Percentiles rank a stretch among this genome's conserved stretches.
These are phyloP conservation scores for Drechslerella coelobrocha DNA, from an alignment of 2,329 filamentous ascomycete genomes.

Conservation along the genomic window DNA sequence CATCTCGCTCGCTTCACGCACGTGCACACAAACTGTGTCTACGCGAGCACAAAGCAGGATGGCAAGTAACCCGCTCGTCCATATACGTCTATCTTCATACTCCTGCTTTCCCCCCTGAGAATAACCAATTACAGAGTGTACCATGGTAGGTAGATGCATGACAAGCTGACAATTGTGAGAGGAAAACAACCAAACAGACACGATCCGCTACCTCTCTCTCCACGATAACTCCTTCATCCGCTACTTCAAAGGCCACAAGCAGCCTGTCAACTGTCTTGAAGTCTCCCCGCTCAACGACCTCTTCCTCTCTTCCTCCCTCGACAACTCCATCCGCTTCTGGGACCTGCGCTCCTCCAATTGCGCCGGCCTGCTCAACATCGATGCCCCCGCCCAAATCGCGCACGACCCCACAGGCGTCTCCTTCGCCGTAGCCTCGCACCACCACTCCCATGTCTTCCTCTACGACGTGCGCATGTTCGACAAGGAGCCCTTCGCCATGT, in stretches of 20 bases:
- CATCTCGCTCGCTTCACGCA: slow-evolving; percentile 95
- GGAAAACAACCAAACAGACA: slow-evolving; percentile 66
- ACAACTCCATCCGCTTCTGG: slow-evolving; percentile 92
- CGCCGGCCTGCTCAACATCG: slow-evolving; percentile 79
- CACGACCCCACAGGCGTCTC: slow-evolving; percentile 92
- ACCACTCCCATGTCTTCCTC: slow-evolving; percentile 78
- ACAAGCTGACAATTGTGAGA: too few species aligned
- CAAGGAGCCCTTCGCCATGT: slow-evolving; percentile 83
- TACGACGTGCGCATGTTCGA: slow-evolving; percentile 96
- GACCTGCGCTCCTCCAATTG: slow-evolving; percentile 80
- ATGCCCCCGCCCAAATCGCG: slow-evolving; percentile 79
- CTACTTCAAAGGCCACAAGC: slow-evolving; percentile 92
- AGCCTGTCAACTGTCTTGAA: slow-evolving; percentile 79
- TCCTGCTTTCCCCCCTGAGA: neutral
- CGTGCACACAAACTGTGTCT: slow-evolving; percentile 86
- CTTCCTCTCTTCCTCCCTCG: slow-evolving; percentile 88
- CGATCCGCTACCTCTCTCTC: slow-evolving; percentile 82
- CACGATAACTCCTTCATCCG: slow-evolving; percentile 97
- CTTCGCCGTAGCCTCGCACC: slow-evolving; percentile 85
- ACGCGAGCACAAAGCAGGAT: slow-evolving; percentile 94
- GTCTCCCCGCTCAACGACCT: slow-evolving; percentile 86
- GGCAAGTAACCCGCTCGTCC: slow-evolving; percentile 61
- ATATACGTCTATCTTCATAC: neutral
- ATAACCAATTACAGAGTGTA: too few species aligned
- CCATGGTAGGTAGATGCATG: too few species aligned